A percentile compares a stretch with the other conserved stretches of the same genome.
phyloP scores from a whole-genome alignment of 441 rosid species.

The Populus hybrid region DNA sequence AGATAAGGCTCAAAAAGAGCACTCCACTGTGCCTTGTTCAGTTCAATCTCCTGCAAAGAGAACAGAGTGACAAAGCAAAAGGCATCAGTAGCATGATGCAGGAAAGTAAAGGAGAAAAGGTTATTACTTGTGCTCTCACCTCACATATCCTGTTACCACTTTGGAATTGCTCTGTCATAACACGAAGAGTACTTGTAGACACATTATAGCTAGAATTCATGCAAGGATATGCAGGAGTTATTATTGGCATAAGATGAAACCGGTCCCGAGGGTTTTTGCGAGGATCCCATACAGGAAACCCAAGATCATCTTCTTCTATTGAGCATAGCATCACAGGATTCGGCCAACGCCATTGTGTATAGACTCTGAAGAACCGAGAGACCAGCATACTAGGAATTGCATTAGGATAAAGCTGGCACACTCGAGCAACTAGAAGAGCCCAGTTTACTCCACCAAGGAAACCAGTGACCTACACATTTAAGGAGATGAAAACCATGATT shows the following conservation, averaged over 20 bases:
- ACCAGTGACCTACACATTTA: constrained; percentile 55
- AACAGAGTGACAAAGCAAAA: constrained; percentile 13
- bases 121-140: constrained; percentile 35
- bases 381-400: constrained; percentile 91
- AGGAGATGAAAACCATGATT: neutral
- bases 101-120: constrained; percentile 7
- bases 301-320: constrained; percentile 82
- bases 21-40: constrained; percentile 56
- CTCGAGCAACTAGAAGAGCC: constrained; percentile 72
- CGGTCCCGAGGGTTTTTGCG: constrained; percentile 61
- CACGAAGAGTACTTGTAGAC: constrained; percentile 58
- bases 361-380: constrained; percentile 85
- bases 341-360: constrained; percentile 96
- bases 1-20: constrained; percentile 60
- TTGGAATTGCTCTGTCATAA: constrained; percentile 66
- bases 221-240: constrained; percentile 75
- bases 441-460: constrained; percentile 79
- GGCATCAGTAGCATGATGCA: constrained; percentile 8
- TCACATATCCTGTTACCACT: constrained; percentile 55
- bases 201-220: constrained; percentile 81
- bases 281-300: constrained; percentile 79
- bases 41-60: constrained; percentile 49
- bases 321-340: constrained; percentile 95
- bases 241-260: constrained; percentile 68
- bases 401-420: constrained; percentile 94